phyloP scores from a whole-genome alignment of 371 early-diverging fungal species.

The Syncephalastrum racemosum region DNA sequence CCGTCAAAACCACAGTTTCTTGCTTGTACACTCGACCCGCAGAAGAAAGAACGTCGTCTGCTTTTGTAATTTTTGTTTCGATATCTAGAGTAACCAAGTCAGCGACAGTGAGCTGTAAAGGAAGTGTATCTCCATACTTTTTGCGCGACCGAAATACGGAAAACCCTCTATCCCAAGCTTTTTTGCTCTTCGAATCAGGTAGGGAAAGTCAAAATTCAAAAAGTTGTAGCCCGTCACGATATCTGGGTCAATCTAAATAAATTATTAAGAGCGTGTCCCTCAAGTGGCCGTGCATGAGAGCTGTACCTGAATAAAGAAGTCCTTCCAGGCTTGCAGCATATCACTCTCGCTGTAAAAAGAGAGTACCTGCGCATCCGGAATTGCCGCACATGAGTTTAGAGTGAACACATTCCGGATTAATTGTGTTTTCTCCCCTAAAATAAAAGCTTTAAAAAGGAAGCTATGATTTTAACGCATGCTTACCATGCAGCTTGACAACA shows the following conservation, averaged over 20 bases:
- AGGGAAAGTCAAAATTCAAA: slow-evolving; percentile 98
- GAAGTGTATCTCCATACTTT: slow-evolving; percentile 23
- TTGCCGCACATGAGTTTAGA: slow-evolving; percentile 84
- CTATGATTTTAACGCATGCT: not conserved
- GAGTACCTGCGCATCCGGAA: slow-evolving; percentile 91
- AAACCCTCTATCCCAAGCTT: slow-evolving; percentile 77
- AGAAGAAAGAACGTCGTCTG: no score
- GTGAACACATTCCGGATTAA: slow-evolving; percentile 95
- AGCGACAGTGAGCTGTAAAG: no score
- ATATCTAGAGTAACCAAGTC: no score
- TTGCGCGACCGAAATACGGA: slow-evolving; percentile 87
- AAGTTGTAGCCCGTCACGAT: slow-evolving; percentile 99
- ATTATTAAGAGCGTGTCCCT: no score
- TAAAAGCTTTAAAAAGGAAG: no score
- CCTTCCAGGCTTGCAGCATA: slow-evolving; percentile 86
- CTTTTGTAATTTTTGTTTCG: no score
- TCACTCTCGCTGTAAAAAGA: slow-evolving; percentile 86
- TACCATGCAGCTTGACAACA: slow-evolving; percentile 87
- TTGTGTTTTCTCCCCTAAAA: slow-evolving; percentile 72
- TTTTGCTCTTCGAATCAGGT: slow-evolving; percentile 92
- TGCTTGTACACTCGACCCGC: no score
- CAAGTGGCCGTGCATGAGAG: no score
- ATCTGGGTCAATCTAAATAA: slow-evolving; percentile 84
- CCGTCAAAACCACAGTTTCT: no score
- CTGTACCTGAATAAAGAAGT: slow-evolving; percentile 67